Conservation (phyloP, 148 eudicot genomes). For the Pouteria glomerata region DNA sequence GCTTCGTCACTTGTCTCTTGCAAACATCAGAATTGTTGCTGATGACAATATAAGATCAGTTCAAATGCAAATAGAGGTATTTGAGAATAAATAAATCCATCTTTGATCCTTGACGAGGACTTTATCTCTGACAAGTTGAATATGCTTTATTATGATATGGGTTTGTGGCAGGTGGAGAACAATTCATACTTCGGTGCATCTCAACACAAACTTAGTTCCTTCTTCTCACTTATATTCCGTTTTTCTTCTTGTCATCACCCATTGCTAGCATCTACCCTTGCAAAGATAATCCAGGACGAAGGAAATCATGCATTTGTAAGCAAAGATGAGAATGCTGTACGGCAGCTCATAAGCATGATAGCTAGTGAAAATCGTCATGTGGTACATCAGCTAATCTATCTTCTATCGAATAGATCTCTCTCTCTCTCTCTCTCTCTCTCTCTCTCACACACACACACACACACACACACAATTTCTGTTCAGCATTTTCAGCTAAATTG, state of each 20-base stretch:
- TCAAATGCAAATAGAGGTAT: constrained; percentile 92
- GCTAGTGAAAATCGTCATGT: constrained; percentile 92
- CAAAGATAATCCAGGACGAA: constrained; percentile 91
- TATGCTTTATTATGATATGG: constrained; percentile 11
- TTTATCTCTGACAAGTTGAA: constrained; percentile 2
- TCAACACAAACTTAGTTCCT: constrained; percentile 91
- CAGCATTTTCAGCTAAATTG: constrained; percentile 10
- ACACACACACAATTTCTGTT: no score
- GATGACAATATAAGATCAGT: constrained; percentile 87
- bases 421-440: background rate
- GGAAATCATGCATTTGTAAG: constrained; percentile 76
- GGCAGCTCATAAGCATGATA: constrained; percentile 99
- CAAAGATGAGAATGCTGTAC: constrained; percentile 96
- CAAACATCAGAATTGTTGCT: constrained; percentile 85
- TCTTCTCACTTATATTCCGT: constrained; percentile 95
- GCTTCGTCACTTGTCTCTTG: constrained; percentile 96
- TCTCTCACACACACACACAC: no score
- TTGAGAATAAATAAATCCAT: background rate
- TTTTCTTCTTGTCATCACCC: constrained; percentile 99
- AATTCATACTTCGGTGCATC: constrained; percentile 92
- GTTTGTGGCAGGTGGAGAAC: constrained; percentile 67
- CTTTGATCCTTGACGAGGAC: background rate
- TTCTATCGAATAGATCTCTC: constrained; percentile 1
- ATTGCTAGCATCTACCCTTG: constrained; percentile 87
- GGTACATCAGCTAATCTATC: constrained; percentile 47